Base-by-base conservation (phyloP, 2,329 filamentous ascomycete species). In the Cordyceps fumosorosea region DNA sequence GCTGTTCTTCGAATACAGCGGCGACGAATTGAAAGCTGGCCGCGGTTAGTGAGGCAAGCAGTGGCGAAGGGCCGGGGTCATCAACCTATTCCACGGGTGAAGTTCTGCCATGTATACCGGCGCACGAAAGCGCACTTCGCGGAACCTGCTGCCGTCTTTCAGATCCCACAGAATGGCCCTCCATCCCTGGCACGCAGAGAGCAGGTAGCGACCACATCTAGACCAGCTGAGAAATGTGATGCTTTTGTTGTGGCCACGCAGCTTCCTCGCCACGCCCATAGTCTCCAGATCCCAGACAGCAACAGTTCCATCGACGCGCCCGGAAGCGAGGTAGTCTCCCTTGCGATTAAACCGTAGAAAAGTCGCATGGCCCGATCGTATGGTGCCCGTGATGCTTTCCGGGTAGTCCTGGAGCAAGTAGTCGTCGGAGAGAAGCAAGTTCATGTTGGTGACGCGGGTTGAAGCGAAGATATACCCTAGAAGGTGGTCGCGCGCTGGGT, bases 251-350 rank as follows among this genome's bases (percentile, higher is more conserved):
- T 99, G 95, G 14, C 93, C 95, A 66, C 91, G 87, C 66, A 99
- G 80, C 77, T 98, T 99, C 71, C 92, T 89, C 63, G 95, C 95
- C 5, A 98, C 91, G 44, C 95, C 93, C 82, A 96, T 96, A 11
- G 96, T 99, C 76, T 99, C 96, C 56, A 98, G 86, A 72, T 99
- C 95, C 83, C 96, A 99, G 53, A 99, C 89, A 61, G 96, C 91
- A 47, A 99, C 89, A 5, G 91, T 95, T 67, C 95, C 95, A 77
- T 99, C 95, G 65, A 92, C 90, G 72, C 95, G 88, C 66, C 95
- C 95, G 34, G 93, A 96, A 51, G 95, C 95, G 66, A 99, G 87
- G 69, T 95, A 93, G 76, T 99, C 93, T 75, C 95, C 95, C 72
- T 88, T 90, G 72, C 92, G 90, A 72, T 93, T 97, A 82, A 99